Base-by-base conservation (phyloP, 1,284 basidiomycete genomes). In the Melampsora larici-populina region DNA sequence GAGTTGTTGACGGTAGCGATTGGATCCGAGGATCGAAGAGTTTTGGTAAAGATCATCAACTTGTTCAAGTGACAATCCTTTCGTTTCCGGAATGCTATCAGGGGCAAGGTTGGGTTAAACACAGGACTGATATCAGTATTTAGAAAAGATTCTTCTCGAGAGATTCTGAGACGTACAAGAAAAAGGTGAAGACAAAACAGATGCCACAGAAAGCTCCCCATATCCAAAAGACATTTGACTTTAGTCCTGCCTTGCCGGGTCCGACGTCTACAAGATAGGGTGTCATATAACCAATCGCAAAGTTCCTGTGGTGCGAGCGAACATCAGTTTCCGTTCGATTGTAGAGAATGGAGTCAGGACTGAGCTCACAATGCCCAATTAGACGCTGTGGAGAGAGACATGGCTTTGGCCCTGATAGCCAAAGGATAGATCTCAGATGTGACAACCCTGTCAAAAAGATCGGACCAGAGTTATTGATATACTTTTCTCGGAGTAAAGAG, bases 191-290 rank as follows among this genome's bases (percentile, higher is more conserved):
- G 65, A 81, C 72, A 65, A 80, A 79, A 67, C 63, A 82, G 18
- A 80, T 72, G 40, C 80, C 80, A 49, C 79, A 24, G 51, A 80
- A 82, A 70, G 80, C 82, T 74, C 91, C 91, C 92, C 93, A 94
- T 84, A 95, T 81, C 87, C 93, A 95, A 89, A 94, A 95, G 82
- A 95, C 92, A 84, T 91, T 93, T 73, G 88, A 87, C 68, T 88
- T 86, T 70, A 93, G 88, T 81, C 89, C 88, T 21, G 89, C 89
- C 66, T 87, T 86, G 55, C 89, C 89, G 1, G 82, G 78, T 29
- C 82, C 85, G 24, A 63, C 18, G 84, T 89, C 87, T 81, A 93
- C 92, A 79, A 94, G 87, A 86, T 90, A 93, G 8, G 92, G 92
- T 0, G 90, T 90, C 82, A 86, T 87, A 80, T 87, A 87, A 29